Evolutionary conservation across 768 basidiomycete species (phyloP).

Genomic region (Flagelloscypha sp.): DNA sequence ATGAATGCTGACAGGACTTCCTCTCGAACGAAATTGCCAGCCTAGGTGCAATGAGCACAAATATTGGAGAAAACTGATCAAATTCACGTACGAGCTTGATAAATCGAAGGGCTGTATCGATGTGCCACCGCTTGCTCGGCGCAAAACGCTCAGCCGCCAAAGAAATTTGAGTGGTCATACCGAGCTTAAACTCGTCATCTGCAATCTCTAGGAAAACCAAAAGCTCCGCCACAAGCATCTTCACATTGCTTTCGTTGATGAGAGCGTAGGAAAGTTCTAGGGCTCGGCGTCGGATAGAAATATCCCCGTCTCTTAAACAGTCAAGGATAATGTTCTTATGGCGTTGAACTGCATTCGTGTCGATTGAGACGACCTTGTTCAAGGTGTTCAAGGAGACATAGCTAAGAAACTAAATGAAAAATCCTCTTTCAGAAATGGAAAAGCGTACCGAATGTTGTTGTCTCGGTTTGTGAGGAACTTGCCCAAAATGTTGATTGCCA

Average conservation of each 20-base stretch:
- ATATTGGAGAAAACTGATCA: not conserved
- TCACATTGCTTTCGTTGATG: constrained; percentile 91
- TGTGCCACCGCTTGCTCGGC: constrained; percentile 98
- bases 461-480: constrained; percentile 97
- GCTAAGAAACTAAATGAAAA: constrained; percentile 31
- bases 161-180: constrained; percentile 96
- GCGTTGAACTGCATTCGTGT: constrained; percentile 95
- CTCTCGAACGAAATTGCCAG: constrained; percentile 95
- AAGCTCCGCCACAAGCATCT: constrained; percentile 84
- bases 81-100: constrained; percentile 67
- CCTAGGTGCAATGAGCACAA: constrained; percentile 37
- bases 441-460: constrained; percentile 89
- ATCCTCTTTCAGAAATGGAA: constrained; percentile 1
- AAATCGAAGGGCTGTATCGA: constrained; percentile 91
- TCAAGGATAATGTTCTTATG: constrained; percentile 99
- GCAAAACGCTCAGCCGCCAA: constrained; percentile 94
- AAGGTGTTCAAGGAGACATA: constrained; percentile 98
- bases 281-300: constrained; percentile 94
- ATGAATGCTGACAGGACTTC: constrained; percentile 94
- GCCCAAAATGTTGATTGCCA: constrained; percentile 99
- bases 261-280: constrained; percentile 95
- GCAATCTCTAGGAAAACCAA: constrained; percentile 96
- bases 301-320: constrained; percentile 97
- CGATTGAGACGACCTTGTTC: constrained; percentile 96
- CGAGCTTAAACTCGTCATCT: constrained; percentile 97